Conservation (phyloP, 2,329 filamentous ascomycete genomes). For the Epichloe gansuensis region DNA sequence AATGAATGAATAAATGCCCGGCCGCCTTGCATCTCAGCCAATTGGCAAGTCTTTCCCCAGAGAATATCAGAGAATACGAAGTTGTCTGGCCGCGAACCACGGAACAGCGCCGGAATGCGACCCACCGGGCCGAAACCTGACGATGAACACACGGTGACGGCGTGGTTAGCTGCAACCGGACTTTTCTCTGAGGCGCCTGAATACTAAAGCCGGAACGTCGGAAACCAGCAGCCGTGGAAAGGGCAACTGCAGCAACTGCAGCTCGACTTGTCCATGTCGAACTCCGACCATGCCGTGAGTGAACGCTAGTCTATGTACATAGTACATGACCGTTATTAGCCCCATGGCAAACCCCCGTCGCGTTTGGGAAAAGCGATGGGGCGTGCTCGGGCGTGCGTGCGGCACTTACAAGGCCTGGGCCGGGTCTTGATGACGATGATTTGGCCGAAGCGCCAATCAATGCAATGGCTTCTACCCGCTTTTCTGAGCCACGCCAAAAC, state of each 20-base stretch:
- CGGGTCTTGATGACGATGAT: constrained; percentile 5
- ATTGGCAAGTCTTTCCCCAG: too few relatives aligned
- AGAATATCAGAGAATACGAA: too few relatives aligned
- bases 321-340: background rate
- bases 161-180: too few relatives aligned
- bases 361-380: background rate
- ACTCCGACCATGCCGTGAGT: background rate
- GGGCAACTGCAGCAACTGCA: too few relatives aligned
- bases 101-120: background rate
- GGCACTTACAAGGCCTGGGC: background rate
- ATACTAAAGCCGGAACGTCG: too few relatives aligned
- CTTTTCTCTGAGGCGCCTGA: too few relatives aligned
- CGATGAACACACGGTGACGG: background rate
- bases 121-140: background rate
- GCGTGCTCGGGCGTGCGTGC: background rate
- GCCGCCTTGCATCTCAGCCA: too few relatives aligned
- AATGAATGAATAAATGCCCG: too few relatives aligned
- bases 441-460: constrained; percentile 3
- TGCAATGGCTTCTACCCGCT: constrained; percentile 5
- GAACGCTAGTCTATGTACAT: background rate
- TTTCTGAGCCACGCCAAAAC: constrained; percentile 9
- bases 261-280: too few relatives aligned
- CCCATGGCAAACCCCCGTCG: background rate
- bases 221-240: too few relatives aligned
- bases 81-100: too few relatives aligned